These are phyloP conservation scores for Erysimum cheiranthoides DNA, from an alignment of 345 rosid genomes.

Conservation along the genomic window DNA sequence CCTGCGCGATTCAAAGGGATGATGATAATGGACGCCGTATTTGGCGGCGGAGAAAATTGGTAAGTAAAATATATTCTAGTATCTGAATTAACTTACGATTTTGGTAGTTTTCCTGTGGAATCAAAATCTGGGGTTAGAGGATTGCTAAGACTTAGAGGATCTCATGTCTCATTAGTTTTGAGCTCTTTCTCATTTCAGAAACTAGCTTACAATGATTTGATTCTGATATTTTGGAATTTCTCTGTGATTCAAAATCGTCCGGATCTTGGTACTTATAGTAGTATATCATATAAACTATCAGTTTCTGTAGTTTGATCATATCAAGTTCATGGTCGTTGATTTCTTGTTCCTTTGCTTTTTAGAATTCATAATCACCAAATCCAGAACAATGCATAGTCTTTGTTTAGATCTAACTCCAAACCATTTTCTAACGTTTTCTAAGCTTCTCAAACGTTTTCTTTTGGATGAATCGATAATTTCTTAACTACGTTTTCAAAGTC, in stretches of 20 bases:
- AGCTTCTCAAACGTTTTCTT: background rate
- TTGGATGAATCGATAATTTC: background rate
- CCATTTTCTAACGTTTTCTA: too few species aligned
- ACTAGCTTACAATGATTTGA: too few species aligned
- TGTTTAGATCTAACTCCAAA: too few species aligned
- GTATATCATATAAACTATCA: background rate
- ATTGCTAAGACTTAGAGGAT: too few species aligned
- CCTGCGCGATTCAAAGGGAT: slow-evolving; percentile 48
- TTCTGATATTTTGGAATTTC: background rate
- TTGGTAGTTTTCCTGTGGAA: background rate
- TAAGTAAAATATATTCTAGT: too few species aligned
- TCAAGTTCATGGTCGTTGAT: background rate
- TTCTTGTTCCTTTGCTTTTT: too few species aligned
- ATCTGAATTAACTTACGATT: background rate
- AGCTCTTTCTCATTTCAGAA: too few species aligned
- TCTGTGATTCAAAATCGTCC: background rate
- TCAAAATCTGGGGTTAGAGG: background rate
- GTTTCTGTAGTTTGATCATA: slow-evolving; percentile 1
- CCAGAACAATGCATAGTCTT: background rate
- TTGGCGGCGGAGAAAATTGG: slow-evolving; percentile 86
- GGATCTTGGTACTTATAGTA: background rate
- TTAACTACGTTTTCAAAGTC: too few species aligned
- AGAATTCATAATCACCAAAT: background rate
- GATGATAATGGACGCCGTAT: slow-evolving; percentile 59
- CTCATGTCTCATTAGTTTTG: too few species aligned